A percentile compares a stretch with the other conserved stretches of the same genome.
Conservation (phyloP, 495 filamentous ascomycete genomes). For the Cercophora samala region DNA sequence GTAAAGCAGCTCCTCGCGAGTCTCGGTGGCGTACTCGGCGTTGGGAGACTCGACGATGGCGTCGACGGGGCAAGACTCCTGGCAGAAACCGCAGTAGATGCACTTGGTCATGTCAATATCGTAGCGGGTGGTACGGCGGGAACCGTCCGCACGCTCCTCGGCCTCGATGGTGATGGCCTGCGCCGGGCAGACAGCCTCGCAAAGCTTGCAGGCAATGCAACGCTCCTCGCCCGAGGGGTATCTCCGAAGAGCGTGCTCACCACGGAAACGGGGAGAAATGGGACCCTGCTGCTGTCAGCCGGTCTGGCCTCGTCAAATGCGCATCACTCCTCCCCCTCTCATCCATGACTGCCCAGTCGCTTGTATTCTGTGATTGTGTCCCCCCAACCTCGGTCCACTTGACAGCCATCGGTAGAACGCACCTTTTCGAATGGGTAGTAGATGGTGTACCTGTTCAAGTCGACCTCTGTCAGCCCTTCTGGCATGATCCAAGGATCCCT, state of each 20-base stretch:
- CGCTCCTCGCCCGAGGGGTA: conserved; percentile 98
- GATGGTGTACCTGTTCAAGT: conserved; percentile 77
- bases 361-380: background rate
- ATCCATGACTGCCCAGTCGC: background rate
- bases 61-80: conserved; percentile 97
- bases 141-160: conserved; percentile 94
- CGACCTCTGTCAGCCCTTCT: conserved; percentile 7
- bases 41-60: conserved; percentile 97
- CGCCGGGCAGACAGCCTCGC: conserved; percentile 95
- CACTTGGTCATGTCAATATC: conserved; percentile 99
- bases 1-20: conserved; percentile 92
- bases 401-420: conserved; percentile 16
- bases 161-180: conserved; percentile 98
- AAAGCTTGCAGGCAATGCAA: conserved; percentile 99
- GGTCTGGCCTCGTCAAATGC: background rate
- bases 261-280: conserved; percentile 95
- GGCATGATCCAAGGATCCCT: no score
- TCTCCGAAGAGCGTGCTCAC: conserved; percentile 90
- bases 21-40: conserved; percentile 97
- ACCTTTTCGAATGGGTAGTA: conserved; percentile 98
- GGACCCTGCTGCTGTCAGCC: conserved; percentile 58
- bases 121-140: conserved; percentile 90
- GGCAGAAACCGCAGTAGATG: conserved; percentile 99
- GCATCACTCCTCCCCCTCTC: background rate
- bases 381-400: background rate